Base-by-base conservation (phyloP, 1,284 basidiomycete species). In the Caloboletus firmus region DNA sequence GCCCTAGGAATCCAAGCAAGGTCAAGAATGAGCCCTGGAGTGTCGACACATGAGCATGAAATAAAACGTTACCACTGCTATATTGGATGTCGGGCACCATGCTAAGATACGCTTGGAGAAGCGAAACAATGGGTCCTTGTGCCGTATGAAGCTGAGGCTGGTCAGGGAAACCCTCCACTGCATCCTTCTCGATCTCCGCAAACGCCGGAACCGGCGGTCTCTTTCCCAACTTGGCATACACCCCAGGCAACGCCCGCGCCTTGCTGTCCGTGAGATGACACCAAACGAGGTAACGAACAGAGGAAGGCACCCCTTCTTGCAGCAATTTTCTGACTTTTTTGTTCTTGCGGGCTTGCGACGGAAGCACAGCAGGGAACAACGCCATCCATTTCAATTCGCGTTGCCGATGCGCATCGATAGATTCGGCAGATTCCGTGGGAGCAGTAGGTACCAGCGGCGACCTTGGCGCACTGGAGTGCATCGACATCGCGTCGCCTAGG, bases 241-340 rank as follows among this genome's bases (percentile, higher is more conserved):
- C 77, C 0, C 86, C 88, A 0, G 82, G 79, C 39, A 89, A 81
- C 36, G 79, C 76, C 39, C 85, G 83, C 2, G 81, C 83, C 63
- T 87, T 87, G 56, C 84, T 85, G 59, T 91, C 87, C 2, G 85
- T 85, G 42, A 95, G 71, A 68, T 89, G 87, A 44, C 83, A 83
- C 93, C 93, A 95, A 2, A 95, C 90, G 34, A 86, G 81, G 54
- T 92, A 94, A 22, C 93, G 79, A 17, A 96, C 85, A 8, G 86
- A 90, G 2, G 87, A 82, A 0, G 95, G 95, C 0, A 98, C 88
- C 20, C 89, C 85, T 35, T 94, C 92, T 42, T 87, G 72, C 15
- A 95, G 72, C 30, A 97, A 73, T 64, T 89, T 91, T 59, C 84
- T 81, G 15, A 95, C 81, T 70, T 95, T 96, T 73, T 93, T 93